Evolutionary conservation across 257 asterid genomes (phyloP), one percentile per base, ranked within the genome.

Genomic region (Orobanche coerulescens): DNA sequence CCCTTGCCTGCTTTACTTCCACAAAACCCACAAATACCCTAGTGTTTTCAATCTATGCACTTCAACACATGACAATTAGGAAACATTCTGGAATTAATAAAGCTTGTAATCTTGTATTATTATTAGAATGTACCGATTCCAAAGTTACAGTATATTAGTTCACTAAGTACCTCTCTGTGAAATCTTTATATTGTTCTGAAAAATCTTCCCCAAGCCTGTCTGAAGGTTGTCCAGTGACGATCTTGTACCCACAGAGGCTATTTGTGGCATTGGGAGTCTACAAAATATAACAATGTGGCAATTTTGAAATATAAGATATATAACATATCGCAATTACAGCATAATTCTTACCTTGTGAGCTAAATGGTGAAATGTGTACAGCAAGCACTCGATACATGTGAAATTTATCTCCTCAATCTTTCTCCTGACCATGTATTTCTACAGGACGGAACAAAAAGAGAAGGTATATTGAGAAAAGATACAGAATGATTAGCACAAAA

Each of bases 201-300:
- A 91, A 91, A 69, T 91, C 95, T 82, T 91, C 98, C 59, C 98
- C 98, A 61, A 91, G 90, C 79, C 98, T 81, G 66, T 91, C 98
- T 55, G 98, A 91, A 65, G 98, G 96, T 65, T 91, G 98, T 4
- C 98, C 96, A 25, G 98, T 85, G 57, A 91, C 94, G 48, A 91
- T 85, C 87, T 84, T 88, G 79, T 80, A 91, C 74, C 98, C 96
- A 64, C 98, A 91, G 57, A 87, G 89, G 79, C 95, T 82, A 69
- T 91, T 91, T 26, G 96, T 79, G 57, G 92, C 80, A 73, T 88
- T 91, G 61, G 96, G 96, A 71, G 93, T 75, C 98, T 92, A 69
- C 58, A 74, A 55, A 76, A 68, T 67, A 33, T 44, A 67, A 22
- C n/a, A 42, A 46, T 56, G 58, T 46, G 34, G 12, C 14, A 28